Conservation (phyloP, 768 basidiomycete species). For the Suillus bovinus region DNA sequence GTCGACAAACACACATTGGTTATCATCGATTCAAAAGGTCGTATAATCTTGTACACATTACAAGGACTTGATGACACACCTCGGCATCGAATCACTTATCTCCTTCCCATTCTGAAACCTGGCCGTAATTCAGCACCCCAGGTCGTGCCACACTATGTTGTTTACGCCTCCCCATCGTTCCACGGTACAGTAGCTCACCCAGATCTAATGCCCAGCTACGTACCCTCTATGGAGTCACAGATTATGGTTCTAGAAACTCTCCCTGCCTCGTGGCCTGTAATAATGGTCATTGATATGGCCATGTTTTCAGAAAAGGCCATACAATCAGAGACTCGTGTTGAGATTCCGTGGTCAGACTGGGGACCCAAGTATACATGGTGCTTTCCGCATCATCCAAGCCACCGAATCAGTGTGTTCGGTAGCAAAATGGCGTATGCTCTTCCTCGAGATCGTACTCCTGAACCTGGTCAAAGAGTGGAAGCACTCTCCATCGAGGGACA, state of each 20-base stretch:
- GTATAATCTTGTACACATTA: background rate
- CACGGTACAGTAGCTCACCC: background rate
- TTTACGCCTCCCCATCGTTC: background rate
- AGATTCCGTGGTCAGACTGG: background rate
- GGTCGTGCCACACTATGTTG: background rate
- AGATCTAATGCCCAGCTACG: background rate
- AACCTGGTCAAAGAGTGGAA: background rate
- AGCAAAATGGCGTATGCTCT: conserved; percentile 2
- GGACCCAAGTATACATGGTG: background rate
- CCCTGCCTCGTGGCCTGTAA: background rate
- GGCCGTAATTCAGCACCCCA: background rate
- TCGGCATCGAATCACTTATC: background rate
- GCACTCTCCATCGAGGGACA: background rate
- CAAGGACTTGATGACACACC: background rate
- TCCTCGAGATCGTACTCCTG: background rate
- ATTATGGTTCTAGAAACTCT: background rate
- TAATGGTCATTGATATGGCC: background rate
- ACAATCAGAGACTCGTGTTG: background rate
- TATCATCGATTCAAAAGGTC: background rate
- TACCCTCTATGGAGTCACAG: conserved; percentile 1
- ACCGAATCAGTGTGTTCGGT: conserved; percentile 3
- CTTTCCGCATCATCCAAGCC: conserved; percentile 3
- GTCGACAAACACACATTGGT: background rate
- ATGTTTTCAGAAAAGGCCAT: background rate
- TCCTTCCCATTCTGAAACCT: background rate